Evolutionary conservation across 441 rosid genomes (phyloP).

Genomic region (Heliophila coronopifolia): DNA sequence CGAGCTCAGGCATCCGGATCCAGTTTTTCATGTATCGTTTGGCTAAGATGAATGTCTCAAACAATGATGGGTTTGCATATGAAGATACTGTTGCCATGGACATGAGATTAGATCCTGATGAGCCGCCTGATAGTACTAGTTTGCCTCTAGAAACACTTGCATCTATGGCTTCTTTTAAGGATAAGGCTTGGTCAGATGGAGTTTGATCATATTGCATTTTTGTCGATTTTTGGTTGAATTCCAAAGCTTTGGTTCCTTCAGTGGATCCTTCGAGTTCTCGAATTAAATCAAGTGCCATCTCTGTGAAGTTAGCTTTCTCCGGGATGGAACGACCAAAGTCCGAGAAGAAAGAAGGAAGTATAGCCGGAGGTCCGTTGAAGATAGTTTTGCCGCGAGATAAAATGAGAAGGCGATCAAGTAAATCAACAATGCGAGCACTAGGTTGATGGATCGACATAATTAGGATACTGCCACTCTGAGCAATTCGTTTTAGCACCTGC

Average conservation of each 20-base stretch:
- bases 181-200: constrained; percentile 6
- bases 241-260: constrained; percentile 53
- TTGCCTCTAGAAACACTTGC: constrained; percentile 32
- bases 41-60: constrained; percentile 36
- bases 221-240: constrained; percentile 36
- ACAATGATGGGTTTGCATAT: constrained; percentile 35
- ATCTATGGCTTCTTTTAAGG: constrained; percentile 29
- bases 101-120: background rate
- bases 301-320: constrained; percentile 60
- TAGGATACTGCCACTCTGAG: constrained; percentile 63
- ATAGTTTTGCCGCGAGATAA: constrained; percentile 30
- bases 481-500: constrained; percentile 68
- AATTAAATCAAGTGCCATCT: constrained; percentile 70
- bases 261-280: constrained; percentile 70
- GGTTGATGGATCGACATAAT: constrained; percentile 64
- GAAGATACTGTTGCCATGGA: constrained; percentile 23
- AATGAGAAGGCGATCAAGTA: constrained; percentile 23
- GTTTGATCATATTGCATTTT: background rate
- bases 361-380: constrained; percentile 51
- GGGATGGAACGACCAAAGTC: constrained; percentile 69
- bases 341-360: constrained; percentile 44
- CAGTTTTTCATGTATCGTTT: constrained; percentile 37
- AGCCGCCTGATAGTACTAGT: constrained; percentile 28
- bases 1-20: constrained; percentile 36
- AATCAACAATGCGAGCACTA: constrained; percentile 16